Conservation (phyloP, 208 protist species). For the Angomonas desouzai region DNA sequence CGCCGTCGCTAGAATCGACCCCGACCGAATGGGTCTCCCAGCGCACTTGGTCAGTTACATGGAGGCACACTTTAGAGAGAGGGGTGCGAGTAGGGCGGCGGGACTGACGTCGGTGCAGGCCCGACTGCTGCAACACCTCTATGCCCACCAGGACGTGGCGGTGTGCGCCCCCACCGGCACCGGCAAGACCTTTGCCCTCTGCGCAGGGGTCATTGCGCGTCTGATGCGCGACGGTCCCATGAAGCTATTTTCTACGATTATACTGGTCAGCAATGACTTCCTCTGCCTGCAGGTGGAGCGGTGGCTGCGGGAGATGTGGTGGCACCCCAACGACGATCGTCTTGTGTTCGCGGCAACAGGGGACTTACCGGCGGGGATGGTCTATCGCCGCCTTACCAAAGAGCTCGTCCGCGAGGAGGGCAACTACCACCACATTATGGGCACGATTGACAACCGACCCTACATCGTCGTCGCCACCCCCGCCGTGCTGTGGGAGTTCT, state of each 20-base stretch:
- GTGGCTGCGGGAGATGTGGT: slow-evolving; percentile 89
- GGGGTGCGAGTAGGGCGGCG: slow-evolving; percentile 6
- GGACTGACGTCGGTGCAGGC: slow-evolving; percentile 82
- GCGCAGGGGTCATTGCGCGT: slow-evolving; percentile 69
- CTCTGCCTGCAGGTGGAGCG: slow-evolving; percentile 75
- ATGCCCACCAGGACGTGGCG: slow-evolving; percentile 77
- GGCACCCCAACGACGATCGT: slow-evolving; percentile 78
- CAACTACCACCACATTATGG: slow-evolving; percentile 25
- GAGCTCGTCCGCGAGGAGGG: slow-evolving; percentile 44
- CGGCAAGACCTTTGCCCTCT: slow-evolving; percentile 87
- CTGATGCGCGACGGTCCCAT: slow-evolving; percentile 87
- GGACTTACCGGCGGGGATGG: slow-evolving; percentile 39
- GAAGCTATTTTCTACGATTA: slow-evolving; percentile 78
- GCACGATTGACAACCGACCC: slow-evolving; percentile 60
- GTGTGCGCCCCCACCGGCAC: slow-evolving; percentile 88
- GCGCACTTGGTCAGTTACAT: slow-evolving; percentile 52
- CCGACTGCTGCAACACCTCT: slow-evolving; percentile 82
- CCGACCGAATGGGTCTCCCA: slow-evolving; percentile 83
- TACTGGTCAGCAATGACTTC: slow-evolving; percentile 73
- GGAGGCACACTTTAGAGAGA: background rate
- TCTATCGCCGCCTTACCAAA: slow-evolving; percentile 75
- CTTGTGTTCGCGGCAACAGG: slow-evolving; percentile 74
- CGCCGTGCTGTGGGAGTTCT: slow-evolving; percentile 71
- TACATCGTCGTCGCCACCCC: slow-evolving; percentile 83
- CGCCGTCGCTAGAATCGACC: slow-evolving; percentile 59